phyloP scores from a whole-genome alignment of 2,329 filamentous ascomycete genomes.

The Sporothrix mexicana region DNA sequence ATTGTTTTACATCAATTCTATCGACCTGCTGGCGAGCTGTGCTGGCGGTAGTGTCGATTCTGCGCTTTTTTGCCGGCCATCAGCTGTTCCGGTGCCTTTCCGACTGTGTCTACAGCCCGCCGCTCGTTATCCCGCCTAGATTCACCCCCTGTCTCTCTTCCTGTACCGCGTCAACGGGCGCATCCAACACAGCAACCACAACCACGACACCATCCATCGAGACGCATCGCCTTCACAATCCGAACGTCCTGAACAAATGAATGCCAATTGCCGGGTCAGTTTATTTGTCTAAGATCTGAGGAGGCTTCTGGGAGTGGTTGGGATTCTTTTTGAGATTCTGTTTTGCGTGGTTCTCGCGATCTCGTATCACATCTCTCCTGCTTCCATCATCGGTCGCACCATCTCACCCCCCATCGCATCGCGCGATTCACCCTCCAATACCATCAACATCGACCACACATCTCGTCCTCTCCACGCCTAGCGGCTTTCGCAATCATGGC shows the following conservation, averaged over 20 bases:
- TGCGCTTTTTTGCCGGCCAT: constrained; percentile 21
- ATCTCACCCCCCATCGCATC: background rate
- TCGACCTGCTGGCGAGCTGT: background rate
- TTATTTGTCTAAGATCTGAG: constrained; percentile 12
- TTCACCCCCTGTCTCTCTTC: background rate
- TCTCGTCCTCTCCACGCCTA: background rate
- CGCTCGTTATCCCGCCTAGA: constrained; percentile 17
- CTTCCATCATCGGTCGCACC: background rate
- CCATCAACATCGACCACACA: background rate
- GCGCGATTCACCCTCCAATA: background rate
- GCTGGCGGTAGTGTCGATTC: background rate
- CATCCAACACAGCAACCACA: background rate
- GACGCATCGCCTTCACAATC: background rate
- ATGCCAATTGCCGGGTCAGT: background rate
- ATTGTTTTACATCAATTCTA: background rate
- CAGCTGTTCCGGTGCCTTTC: constrained; percentile 8
- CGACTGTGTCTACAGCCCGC: background rate
- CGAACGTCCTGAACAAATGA: constrained; percentile 9
- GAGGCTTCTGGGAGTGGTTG: constrained; percentile 6
- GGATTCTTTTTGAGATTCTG: background rate
- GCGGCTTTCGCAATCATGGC: constrained; percentile 51
- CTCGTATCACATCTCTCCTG: background rate
- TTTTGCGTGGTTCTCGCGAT: background rate
- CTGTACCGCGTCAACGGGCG: constrained; percentile 9
- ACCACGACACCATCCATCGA: background rate